Evolutionary conservation across 805 yeast species (phyloP).

Genomic region (Metschnikowia continentalis): DNA sequence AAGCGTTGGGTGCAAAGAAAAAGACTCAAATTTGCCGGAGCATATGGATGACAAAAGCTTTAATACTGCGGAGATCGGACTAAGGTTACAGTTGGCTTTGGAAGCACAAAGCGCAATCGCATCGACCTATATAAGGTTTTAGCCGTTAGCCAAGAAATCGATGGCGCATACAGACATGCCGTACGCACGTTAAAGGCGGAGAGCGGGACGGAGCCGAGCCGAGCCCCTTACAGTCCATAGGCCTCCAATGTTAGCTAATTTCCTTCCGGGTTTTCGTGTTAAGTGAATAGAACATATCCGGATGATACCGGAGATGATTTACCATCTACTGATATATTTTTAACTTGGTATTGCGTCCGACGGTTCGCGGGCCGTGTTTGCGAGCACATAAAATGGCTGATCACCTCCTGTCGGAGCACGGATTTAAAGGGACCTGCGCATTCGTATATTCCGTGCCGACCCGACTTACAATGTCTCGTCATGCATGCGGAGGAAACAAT

Average conservation of each 20-base stretch:
- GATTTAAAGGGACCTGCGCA: constrained; percentile 1
- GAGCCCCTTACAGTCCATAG: background rate
- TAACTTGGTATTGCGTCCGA: background rate
- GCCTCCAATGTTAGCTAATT: background rate
- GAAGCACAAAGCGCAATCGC: background rate
- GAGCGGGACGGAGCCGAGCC: background rate
- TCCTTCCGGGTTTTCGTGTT: background rate
- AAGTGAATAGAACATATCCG: background rate
- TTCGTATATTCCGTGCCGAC: background rate
- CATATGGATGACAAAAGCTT: background rate
- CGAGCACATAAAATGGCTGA: background rate
- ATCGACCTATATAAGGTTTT: background rate
- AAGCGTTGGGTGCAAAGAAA: background rate
- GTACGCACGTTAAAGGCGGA: background rate
- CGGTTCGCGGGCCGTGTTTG: background rate
- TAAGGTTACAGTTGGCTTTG: background rate
- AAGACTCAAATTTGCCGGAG: background rate
- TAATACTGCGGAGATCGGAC: background rate
- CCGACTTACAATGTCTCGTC: background rate
- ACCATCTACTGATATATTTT: background rate
- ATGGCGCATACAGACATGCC: background rate
- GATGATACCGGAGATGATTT: background rate
- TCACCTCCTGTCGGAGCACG: background rate
- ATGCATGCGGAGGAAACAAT: background rate
- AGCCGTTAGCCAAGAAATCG: background rate